These are phyloP conservation scores for Phialophora expanda DNA, from an alignment of 2,329 filamentous ascomycete species.

Conservation along the genomic window DNA sequence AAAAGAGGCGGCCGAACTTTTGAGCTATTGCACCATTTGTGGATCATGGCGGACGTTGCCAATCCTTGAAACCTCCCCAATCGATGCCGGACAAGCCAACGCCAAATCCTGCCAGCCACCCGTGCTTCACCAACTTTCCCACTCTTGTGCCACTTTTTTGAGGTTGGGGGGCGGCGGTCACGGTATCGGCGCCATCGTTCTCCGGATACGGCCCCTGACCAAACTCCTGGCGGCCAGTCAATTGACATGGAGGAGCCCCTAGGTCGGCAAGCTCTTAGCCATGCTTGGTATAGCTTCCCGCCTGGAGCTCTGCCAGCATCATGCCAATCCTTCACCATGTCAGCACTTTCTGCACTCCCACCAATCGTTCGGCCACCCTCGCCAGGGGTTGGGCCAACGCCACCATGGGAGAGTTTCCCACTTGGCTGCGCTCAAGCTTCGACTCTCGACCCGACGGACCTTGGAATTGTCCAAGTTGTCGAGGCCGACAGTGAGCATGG, in stretches of 20 bases:
- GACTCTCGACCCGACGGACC: slow-evolving; percentile 24
- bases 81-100: slow-evolving; percentile 19
- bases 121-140: slow-evolving; percentile 26
- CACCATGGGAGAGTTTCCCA: slow-evolving; percentile 29
- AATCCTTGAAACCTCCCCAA: slow-evolving; percentile 36
- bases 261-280: slow-evolving; percentile 23
- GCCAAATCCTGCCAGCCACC: slow-evolving; percentile 31
- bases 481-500: slow-evolving; percentile 44
- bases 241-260: slow-evolving; percentile 29
- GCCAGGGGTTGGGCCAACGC: slow-evolving; percentile 32
- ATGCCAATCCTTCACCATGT: slow-evolving; percentile 30
- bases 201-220: slow-evolving; percentile 24
- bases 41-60: slow-evolving; percentile 26
- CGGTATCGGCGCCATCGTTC: slow-evolving; percentile 17
- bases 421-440: slow-evolving; percentile 35
- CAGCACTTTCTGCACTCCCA: slow-evolving; percentile 22
- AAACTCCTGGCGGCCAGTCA: slow-evolving; percentile 31
- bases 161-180: slow-evolving; percentile 11
- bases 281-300: slow-evolving; percentile 25
- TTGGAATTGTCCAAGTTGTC: slow-evolving; percentile 49
- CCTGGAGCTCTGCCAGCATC: slow-evolving; percentile 29
- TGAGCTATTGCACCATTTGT: slow-evolving; percentile 22
- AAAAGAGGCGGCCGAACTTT: slow-evolving; percentile 5
- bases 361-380: slow-evolving; percentile 27
- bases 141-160: slow-evolving; percentile 7